These are phyloP conservation scores for Candida easanensis DNA, from an alignment of 805 yeast genomes.

Conservation along the genomic window DNA sequence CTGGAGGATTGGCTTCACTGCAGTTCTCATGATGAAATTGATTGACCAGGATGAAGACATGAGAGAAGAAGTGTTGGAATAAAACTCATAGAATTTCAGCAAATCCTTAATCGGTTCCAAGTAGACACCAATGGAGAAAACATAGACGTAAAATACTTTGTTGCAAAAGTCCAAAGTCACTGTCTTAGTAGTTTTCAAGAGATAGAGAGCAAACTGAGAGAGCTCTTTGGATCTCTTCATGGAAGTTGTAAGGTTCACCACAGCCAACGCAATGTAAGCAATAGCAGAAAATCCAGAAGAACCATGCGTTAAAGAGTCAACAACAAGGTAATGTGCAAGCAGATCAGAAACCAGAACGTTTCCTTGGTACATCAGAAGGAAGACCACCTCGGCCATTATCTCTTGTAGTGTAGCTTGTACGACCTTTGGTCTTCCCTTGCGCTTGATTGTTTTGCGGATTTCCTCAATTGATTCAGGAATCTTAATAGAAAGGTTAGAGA, in stretches of 20 bases:
- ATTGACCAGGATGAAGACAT: constrained; percentile 10
- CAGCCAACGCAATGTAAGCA: constrained; percentile 40
- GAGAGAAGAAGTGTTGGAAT: constrained; percentile 22
- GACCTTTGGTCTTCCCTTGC: constrained; percentile 27
- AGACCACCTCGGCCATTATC: constrained; percentile 37
- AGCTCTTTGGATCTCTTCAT: constrained; percentile 39
- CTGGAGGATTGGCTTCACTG: constrained; percentile 16
- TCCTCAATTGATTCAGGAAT: constrained; percentile 30
- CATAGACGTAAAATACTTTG: constrained; percentile 40
- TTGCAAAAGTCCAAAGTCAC: constrained; percentile 36
- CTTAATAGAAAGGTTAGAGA: constrained; percentile 25
- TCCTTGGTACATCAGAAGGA: constrained; percentile 31
- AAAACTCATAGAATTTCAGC: constrained; percentile 28
- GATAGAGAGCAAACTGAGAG: constrained; percentile 36
- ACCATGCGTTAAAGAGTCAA: constrained; percentile 39
- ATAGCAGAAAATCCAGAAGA: constrained; percentile 37
- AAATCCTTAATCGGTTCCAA: constrained; percentile 39
- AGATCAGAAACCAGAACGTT: constrained; percentile 30
- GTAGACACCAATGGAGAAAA: constrained; percentile 39
- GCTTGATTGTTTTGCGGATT: constrained; percentile 29
- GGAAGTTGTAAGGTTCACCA: constrained; percentile 31
- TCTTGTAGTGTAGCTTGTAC: constrained; percentile 36
- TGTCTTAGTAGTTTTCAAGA: constrained; percentile 33
- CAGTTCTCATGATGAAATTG: constrained; percentile 17
- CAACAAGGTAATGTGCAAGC: constrained; percentile 33